Evolutionary conservation across 2,329 filamentous ascomycete species (phyloP), one percentile per base, ranked within the genome.

Genomic region (Fusarium gaditjirri): DNA sequence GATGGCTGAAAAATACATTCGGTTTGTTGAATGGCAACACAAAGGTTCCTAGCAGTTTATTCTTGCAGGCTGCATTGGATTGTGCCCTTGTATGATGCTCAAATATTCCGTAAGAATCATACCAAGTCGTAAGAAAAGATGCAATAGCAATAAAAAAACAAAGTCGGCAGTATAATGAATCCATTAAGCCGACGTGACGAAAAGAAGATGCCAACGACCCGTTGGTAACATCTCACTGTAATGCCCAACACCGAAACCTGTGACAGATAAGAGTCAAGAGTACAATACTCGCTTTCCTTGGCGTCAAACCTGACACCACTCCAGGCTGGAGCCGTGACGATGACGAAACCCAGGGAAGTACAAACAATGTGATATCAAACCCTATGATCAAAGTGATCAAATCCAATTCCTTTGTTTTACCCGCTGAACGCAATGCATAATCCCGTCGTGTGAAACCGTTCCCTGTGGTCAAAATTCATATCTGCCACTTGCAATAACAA

Each of bases 361-460:
- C 58, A 58, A 56, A 64, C 70, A 71, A 63, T 58, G 31, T 56
- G 62, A 74, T 76, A 65, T 65, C 59, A 69, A 75, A 65, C 64
- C 75, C 63, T 44, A 61, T 69, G 63, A 76, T 70, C 68, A 65
- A 65, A 72, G 71, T 60, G 74, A 76, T 68, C 69, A 74, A 65
- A 59, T 67, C 71, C 66, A 65, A 57, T 61, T 72, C 65, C 74
- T 71, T 71, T 70, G 42, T 78, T 80, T 79, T 80, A 76, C 77
- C 79, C 80, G 79, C 80, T 81, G 72, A 79, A 76, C 72, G 75
- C 74, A 79, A 83, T 83, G 81, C 81, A 82, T 79, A 70, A 81
- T 73, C 74, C 75, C 75, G 61, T 81, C 79, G 67, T 82, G 67
- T 79, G 68, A 72, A 55, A 68, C 77, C 75, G 69, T 79, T 80